phyloP scores from a whole-genome alignment of 805 yeast species.

The Hanseniaspora mollemarum region DNA sequence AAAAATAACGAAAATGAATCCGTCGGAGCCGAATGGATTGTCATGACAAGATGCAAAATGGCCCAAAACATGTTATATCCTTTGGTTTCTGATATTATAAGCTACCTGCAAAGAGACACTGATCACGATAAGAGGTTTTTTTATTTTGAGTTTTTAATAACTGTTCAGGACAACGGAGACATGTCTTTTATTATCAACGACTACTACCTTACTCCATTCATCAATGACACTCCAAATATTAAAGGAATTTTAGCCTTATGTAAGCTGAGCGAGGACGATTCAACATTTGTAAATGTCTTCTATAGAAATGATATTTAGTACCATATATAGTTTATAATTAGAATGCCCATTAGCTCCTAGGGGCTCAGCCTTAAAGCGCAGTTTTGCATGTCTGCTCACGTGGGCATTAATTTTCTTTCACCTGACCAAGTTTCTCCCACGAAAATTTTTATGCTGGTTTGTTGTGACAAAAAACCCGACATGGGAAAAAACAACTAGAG shows the following conservation, averaged over 20 bases:
- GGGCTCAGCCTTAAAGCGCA: too few relatives aligned
- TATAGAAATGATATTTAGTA: slow-evolving; percentile 15
- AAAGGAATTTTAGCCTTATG: slow-evolving; percentile 13
- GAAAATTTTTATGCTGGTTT: too few relatives aligned
- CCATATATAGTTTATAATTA: not conserved
- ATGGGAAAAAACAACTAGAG: too few relatives aligned
- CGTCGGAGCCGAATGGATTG: slow-evolving; percentile 14
- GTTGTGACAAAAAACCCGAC: too few relatives aligned
- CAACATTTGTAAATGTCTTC: slow-evolving; percentile 4
- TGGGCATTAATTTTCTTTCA: too few relatives aligned
- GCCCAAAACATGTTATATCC: slow-evolving; percentile 12
- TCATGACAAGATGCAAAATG: slow-evolving; percentile 12
- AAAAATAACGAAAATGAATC: not conserved
- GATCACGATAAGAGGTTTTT: slow-evolving; percentile 7
- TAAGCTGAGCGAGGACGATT: slow-evolving; percentile 10
- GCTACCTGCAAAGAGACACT: slow-evolving; percentile 4
- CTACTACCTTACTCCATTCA: slow-evolving; percentile 11
- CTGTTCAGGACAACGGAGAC: slow-evolving; percentile 14
- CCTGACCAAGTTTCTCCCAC: too few relatives aligned
- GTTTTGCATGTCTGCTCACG: too few relatives aligned
- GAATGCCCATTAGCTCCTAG: too few relatives aligned
- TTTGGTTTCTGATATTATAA: slow-evolving; percentile 2
- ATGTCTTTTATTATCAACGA: slow-evolving; percentile 11
- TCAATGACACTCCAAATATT: slow-evolving; percentile 11
- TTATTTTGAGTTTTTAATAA: slow-evolving; percentile 14